These are phyloP conservation scores for Penicillium angulare DNA, from an alignment of 495 filamentous ascomycete species.

Conservation along the genomic window DNA sequence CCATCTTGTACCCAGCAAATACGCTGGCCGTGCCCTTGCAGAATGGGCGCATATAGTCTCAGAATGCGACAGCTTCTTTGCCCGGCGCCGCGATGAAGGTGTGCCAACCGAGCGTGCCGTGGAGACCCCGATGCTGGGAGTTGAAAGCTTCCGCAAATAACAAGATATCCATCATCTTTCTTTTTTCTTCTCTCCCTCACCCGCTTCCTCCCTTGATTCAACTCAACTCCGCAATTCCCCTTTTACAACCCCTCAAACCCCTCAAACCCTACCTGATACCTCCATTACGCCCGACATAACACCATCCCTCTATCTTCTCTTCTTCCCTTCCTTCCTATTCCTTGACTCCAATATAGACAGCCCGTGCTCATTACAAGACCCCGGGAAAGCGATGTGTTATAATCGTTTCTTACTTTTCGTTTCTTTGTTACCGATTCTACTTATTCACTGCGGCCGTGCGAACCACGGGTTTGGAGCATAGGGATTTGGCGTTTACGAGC, in stretches of 20 bases:
- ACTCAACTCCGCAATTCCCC: too few species aligned
- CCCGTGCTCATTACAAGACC: not conserved
- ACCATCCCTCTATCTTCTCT: not conserved
- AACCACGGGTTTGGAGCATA: constrained; percentile 29
- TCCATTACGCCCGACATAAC: not conserved
- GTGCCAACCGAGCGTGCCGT: constrained; percentile 71
- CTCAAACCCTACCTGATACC: not conserved
- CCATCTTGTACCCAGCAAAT: constrained; percentile 55
- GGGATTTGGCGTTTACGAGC: constrained; percentile 22
- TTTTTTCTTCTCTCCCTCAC: not conserved
- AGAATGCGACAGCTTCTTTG: constrained; percentile 91
- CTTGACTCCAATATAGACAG: constrained; percentile 17
- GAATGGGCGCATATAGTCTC: constrained; percentile 85
- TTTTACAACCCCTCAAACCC: not conserved
- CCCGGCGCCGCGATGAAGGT: constrained; percentile 81
- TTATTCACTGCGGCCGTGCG: constrained; percentile 15
- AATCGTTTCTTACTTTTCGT: constrained; percentile 4
- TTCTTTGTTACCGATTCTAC: constrained; percentile 2
- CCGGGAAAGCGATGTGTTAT: constrained; percentile 3
- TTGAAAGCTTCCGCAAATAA: constrained; percentile 75
- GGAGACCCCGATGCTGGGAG: constrained; percentile 82
- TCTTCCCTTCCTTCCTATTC: not conserved
- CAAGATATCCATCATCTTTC: not conserved
- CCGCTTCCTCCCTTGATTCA: too few species aligned
- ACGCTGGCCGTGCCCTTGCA: constrained; percentile 82